Percentiles rank a stretch among this genome's conserved stretches.
phyloP scores from a whole-genome alignment of 176 grass and related monocot species.

The Eleusine coracana region DNA sequence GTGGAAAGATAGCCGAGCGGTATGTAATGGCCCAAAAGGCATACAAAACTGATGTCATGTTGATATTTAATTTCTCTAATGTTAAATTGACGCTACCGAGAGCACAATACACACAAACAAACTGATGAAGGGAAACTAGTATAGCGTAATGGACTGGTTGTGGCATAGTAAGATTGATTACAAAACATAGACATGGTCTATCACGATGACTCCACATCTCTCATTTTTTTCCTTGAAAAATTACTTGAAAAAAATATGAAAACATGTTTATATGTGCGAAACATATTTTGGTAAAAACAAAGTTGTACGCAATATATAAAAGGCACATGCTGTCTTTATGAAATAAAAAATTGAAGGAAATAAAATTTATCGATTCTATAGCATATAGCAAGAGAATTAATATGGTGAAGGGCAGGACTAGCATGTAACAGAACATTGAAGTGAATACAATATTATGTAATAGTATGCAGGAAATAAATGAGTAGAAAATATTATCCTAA shows the following conservation, averaged over 20 bases:
- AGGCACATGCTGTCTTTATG: not conserved
- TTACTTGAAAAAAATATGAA: not conserved
- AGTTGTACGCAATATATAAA: not conserved
- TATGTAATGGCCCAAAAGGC: slow-evolving; percentile 27
- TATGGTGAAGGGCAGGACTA: not conserved
- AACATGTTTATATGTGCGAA: not conserved
- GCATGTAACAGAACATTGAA: not conserved
- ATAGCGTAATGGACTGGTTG: not conserved
- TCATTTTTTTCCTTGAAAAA: not conserved
- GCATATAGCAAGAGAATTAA: not conserved
- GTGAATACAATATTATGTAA: not conserved
- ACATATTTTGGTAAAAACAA: not conserved
- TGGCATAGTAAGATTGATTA: not conserved
- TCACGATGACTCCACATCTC: not conserved
- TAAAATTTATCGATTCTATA: not conserved
- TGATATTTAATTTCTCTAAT: slow-evolving; percentile 7
- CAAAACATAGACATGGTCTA: not conserved
- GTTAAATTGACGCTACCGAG: slow-evolving; percentile 8
- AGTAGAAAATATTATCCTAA: not conserved
- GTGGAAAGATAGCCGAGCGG: not conserved
- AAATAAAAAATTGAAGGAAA: not conserved
- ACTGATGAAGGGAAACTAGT: not conserved
- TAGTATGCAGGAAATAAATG: not conserved
- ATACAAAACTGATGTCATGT: slow-evolving; percentile 34
- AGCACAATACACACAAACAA: not conserved